phyloP scores from a whole-genome alignment of 768 basidiomycete species.

The Termitomyces heimii region DNA sequence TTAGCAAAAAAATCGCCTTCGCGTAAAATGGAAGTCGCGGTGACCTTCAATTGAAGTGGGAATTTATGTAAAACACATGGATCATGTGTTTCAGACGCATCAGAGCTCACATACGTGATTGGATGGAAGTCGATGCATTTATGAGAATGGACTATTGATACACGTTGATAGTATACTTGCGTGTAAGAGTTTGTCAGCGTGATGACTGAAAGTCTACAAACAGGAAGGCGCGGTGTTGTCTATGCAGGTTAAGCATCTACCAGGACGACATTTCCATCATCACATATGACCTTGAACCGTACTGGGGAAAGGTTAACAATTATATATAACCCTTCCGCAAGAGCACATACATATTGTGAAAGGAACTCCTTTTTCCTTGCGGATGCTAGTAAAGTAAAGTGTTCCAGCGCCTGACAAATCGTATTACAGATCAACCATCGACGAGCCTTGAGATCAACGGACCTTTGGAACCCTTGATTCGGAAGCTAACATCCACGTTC shows the following conservation, averaged over 20 bases:
- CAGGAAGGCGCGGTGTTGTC: background rate
- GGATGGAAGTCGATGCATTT: background rate
- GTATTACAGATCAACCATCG: background rate
- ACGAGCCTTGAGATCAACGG: background rate
- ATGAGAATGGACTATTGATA: background rate
- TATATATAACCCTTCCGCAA: background rate
- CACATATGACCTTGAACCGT: slow-evolving; percentile 61
- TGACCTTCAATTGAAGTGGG: background rate
- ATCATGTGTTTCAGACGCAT: background rate
- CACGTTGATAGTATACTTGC: background rate
- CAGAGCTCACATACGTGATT: background rate
- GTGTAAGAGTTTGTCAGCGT: background rate
- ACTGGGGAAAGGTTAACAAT: slow-evolving; percentile 30
- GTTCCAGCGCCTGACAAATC: slow-evolving; percentile 55
- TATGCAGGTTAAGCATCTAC: slow-evolving; percentile 28
- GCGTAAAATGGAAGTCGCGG: background rate
- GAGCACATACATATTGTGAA: slow-evolving; percentile 59
- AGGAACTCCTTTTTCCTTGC: slow-evolving; percentile 64
- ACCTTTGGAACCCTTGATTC: slow-evolving; percentile 70
- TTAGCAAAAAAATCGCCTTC: background rate
- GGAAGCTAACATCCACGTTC: slow-evolving; percentile 72
- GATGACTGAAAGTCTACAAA: background rate
- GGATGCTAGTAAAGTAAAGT: slow-evolving; percentile 78
- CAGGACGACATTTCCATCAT: slow-evolving; percentile 48
- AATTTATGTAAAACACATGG: background rate